A percentile compares a stretch with the other conserved stretches of the same genome.
Conservation (phyloP, 768 basidiomycete species). For the Tricholomella constricta region DNA sequence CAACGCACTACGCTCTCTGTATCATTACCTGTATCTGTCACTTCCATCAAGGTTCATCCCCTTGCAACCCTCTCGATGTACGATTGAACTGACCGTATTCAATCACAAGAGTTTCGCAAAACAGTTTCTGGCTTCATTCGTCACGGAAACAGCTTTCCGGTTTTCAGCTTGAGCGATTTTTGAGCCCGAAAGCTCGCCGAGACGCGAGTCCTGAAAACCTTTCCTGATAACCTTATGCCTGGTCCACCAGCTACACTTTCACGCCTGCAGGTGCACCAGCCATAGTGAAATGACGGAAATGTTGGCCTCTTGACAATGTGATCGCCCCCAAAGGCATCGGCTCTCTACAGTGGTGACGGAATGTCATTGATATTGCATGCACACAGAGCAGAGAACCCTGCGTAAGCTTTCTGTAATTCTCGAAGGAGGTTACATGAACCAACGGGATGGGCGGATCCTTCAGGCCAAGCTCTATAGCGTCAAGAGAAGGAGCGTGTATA, state of each 20-base stretch:
- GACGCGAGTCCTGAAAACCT: not conserved
- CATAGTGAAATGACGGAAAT: constrained; percentile 27
- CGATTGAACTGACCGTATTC: not conserved
- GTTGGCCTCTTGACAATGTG: constrained; percentile 36
- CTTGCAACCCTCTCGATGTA: not conserved
- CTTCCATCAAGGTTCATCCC: not conserved
- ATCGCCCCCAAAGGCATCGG: constrained; percentile 36
- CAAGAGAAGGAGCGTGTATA: constrained; percentile 31
- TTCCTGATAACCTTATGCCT: constrained; percentile 1
- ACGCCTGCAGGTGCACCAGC: constrained; percentile 30
- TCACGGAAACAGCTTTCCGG: too few species aligned
- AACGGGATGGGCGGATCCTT: constrained; percentile 1
- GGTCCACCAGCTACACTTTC: constrained; percentile 27
- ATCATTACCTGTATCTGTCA: constrained; percentile 8
- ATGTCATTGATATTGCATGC: constrained; percentile 22
- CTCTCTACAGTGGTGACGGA: constrained; percentile 33
- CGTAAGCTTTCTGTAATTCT: constrained; percentile 31
- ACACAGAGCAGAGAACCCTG: constrained; percentile 24
- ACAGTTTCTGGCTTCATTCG: constrained; percentile 3
- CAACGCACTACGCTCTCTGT: constrained; percentile 5
- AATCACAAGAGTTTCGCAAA: constrained; percentile 4
- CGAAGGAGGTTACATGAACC: constrained; percentile 23
- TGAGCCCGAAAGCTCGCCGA: not conserved
- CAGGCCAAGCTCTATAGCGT: constrained; percentile 32
- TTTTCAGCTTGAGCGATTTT: constrained; percentile 4